phyloP scores from a whole-genome alignment of 2,329 filamentous ascomycete genomes.

The Pseudogymnoascus sp. region DNA sequence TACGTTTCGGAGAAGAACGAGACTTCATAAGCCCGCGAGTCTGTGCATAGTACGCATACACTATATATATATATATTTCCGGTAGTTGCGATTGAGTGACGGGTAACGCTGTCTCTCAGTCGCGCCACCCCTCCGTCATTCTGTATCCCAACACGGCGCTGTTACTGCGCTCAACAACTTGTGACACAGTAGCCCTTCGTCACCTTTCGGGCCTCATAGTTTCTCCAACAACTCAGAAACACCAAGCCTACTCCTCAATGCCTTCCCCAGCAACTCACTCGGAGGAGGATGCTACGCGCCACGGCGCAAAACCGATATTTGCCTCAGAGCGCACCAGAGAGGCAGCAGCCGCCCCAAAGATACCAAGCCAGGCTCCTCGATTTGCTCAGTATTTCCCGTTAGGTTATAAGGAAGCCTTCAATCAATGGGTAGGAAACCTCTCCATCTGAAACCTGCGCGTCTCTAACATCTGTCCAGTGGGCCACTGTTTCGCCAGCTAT shows the following conservation, averaged over 20 bases:
- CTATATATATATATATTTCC: slow-evolving; percentile 13
- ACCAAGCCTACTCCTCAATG: slow-evolving; percentile 25
- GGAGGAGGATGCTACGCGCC: slow-evolving; percentile 21
- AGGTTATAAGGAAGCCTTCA: slow-evolving; percentile 83
- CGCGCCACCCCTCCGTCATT: slow-evolving; percentile 12
- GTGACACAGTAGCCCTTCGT: slow-evolving; percentile 23
- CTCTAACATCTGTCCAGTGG: slow-evolving; percentile 53
- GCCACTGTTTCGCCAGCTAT: slow-evolving; percentile 69
- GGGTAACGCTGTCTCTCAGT: slow-evolving; percentile 18
- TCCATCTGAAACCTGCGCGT: neutral
- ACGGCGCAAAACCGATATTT: slow-evolving; percentile 33
- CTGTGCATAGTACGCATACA: neutral
- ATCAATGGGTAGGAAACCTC: slow-evolving; percentile 66
- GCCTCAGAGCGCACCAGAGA: slow-evolving; percentile 40
- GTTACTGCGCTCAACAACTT: slow-evolving; percentile 24
- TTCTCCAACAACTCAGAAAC: slow-evolving; percentile 16
- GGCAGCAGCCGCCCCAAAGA: slow-evolving; percentile 12
- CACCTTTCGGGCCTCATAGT: slow-evolving; percentile 23
- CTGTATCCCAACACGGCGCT: slow-evolving; percentile 30
- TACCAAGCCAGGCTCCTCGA: slow-evolving; percentile 25
- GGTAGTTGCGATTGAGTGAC: slow-evolving; percentile 13
- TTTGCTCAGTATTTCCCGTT: slow-evolving; percentile 62
- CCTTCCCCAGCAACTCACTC: slow-evolving; percentile 25
- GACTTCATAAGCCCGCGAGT: neutral
- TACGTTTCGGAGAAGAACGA: neutral